These are phyloP conservation scores for Aspergillus nomiae DNA, from an alignment of 2,329 filamentous ascomycete species.

Conservation along the genomic window DNA sequence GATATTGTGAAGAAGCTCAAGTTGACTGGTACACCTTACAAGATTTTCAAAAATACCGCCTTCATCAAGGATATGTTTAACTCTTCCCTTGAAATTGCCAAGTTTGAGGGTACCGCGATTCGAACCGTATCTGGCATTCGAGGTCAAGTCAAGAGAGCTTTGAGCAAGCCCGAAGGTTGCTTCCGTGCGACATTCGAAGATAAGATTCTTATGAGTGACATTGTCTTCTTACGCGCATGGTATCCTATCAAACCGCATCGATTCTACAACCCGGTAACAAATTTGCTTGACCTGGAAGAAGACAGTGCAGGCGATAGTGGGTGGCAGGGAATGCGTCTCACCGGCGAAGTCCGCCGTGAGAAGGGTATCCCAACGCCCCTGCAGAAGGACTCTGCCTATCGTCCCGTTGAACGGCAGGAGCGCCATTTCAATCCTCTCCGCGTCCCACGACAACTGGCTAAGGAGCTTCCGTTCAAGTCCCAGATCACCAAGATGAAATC, in stretches of 20 bases:
- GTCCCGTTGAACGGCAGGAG: constrained; percentile 58
- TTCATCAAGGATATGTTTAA: constrained; percentile 99
- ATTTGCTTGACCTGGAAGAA: constrained; percentile 68
- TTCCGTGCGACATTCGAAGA: constrained; percentile 98
- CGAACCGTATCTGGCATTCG: constrained; percentile 94
- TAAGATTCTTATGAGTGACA: constrained; percentile 95
- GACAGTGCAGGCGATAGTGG: constrained; percentile 34
- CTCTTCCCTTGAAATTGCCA: constrained; percentile 88
- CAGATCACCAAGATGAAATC: constrained; percentile 82
- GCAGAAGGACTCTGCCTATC: constrained; percentile 84
- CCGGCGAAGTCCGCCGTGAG: constrained; percentile 82
- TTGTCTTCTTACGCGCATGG: constrained; percentile 95
- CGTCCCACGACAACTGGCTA: constrained; percentile 59
- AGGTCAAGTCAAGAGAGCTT: constrained; percentile 94
- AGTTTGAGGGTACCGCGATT: constrained; percentile 95
- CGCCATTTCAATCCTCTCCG: constrained; percentile 73
- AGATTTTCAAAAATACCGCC: constrained; percentile 98
- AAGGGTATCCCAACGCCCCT: constrained; percentile 74
- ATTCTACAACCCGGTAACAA: constrained; percentile 96
- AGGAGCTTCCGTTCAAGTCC: constrained; percentile 86
- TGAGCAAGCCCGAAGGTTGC: constrained; percentile 90
- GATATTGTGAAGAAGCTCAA: constrained; percentile 99
- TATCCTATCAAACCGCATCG: constrained; percentile 92
- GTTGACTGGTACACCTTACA: constrained; percentile 88
- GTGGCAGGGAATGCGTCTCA: constrained; percentile 92